Base-by-base conservation (phyloP, 129 eudicot species). In the Solidago caesia region DNA sequence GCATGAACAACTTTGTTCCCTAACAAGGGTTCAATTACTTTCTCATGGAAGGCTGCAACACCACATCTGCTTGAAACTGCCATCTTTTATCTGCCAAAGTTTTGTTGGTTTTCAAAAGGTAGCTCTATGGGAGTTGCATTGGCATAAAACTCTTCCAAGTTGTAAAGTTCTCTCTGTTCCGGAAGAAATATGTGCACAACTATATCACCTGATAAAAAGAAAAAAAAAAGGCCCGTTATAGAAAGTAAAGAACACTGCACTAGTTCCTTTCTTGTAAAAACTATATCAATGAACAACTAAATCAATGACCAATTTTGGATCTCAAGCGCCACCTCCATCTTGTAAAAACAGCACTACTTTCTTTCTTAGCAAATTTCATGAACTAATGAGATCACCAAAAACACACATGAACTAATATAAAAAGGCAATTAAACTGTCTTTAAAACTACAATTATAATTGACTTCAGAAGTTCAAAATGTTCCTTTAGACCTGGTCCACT, bases 101-200 rank as follows among this genome's bases (percentile, higher is more conserved):
- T 87, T 60, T 80, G 84, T 74, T 90, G 82, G 80, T 80, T 85
- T 75, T 88, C 91, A 61, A 89, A 94, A 21, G 97, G 97, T 51
- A 94, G 80, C 55, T 88, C 96, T 39, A 94, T 87, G 48, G 67
- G 86, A 53, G 91, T 85, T 13, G 98, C 98, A 49, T 94, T 94
- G 66, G 85, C 98, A 62, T 94, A 94, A 83, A 94, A 94, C 82
- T 94, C 98, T 81, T 94, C 98, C 82, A 94, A 79, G 85, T 94
- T 90, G 89, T 94, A 94, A 64, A 70, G 88, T 48, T 67, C 88
- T 64, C 98, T 83, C 15, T 94, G 96, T 62, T 80, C 89, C 1
- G 97, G 97, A 78, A 94, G 98, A 83, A 94, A 94, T 68, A 94
- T 73, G 79, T 94, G 98, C 63, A 94, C 97, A 13, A 94, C 92